Percentiles rank a stretch among this genome's conserved stretches.
Evolutionary conservation across 2,329 filamentous ascomycete genomes (phyloP).

Genomic region (Lachnellula hyalina): DNA sequence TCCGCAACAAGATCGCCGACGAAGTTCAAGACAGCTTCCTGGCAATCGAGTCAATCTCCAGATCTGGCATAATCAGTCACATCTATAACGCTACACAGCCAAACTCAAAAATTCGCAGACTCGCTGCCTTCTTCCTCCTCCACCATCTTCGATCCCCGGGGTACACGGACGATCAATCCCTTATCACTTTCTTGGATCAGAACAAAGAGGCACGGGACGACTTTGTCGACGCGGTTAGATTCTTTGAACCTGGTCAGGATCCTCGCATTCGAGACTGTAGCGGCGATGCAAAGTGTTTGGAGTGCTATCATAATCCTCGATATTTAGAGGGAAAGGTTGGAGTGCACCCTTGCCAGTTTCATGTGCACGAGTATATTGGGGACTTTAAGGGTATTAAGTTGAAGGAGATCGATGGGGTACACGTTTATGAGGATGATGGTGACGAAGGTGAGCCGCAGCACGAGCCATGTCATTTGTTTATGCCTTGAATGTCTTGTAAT

Average conservation of each 20-base stretch:
- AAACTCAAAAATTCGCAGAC: slow-evolving; percentile 14
- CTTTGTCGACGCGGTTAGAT: slow-evolving; percentile 11
- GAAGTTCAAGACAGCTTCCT: slow-evolving; percentile 21
- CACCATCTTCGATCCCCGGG: neutral
- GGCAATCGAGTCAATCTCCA: slow-evolving; percentile 8
- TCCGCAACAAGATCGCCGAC: slow-evolving; percentile 22
- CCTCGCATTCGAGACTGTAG: slow-evolving; percentile 19
- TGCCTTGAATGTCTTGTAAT: neutral
- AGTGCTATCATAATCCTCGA: slow-evolving; percentile 1
- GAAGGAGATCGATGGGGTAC: neutral
- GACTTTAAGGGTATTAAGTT: neutral
- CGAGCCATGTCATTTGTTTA: neutral
- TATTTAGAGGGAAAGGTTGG: neutral
- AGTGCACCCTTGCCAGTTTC: slow-evolving; percentile 13
- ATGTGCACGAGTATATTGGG: slow-evolving; percentile 1
- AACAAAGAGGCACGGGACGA: slow-evolving; percentile 12
- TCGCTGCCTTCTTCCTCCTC: slow-evolving; percentile 12
- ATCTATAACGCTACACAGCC: slow-evolving; percentile 12
- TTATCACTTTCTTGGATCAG: slow-evolving; percentile 2
- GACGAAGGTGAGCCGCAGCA: neutral
- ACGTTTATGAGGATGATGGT: neutral
- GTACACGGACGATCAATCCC: slow-evolving; percentile 1
- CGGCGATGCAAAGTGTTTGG: slow-evolving; percentile 4
- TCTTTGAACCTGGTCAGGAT: slow-evolving; percentile 8
- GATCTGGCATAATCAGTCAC: neutral